Conservation (phyloP, 495 filamentous ascomycete species). For the Penicillium ucsense region DNA sequence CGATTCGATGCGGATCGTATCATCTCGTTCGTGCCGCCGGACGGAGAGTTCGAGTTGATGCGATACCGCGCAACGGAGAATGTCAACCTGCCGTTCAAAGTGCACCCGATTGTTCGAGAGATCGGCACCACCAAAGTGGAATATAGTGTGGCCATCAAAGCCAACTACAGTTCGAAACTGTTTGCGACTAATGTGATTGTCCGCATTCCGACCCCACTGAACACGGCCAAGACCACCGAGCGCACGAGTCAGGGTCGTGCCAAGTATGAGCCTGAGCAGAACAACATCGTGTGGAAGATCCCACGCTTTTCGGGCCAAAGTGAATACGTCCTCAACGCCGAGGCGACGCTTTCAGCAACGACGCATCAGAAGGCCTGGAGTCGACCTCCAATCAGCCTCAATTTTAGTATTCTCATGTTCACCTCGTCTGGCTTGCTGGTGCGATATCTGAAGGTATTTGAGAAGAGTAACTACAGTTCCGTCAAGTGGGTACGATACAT, state of each 20-base stretch:
- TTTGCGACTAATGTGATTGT: conserved; percentile 98
- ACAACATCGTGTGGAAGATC: conserved; percentile 99
- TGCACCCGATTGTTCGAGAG: conserved; percentile 97
- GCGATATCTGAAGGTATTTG: conserved; percentile 96
- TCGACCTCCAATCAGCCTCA: conserved; percentile 82
- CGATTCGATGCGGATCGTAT: conserved; percentile 97
- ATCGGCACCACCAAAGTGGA: conserved; percentile 96
- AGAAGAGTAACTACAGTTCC: conserved; percentile 96
- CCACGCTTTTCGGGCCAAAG: conserved; percentile 89
- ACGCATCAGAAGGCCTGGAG: conserved; percentile 98
- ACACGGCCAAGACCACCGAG: conserved; percentile 92
- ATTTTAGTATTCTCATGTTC: conserved; percentile 94
- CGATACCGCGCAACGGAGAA: conserved; percentile 99
- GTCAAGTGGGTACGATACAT: conserved; percentile 99
- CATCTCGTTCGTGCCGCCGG: conserved; percentile 94
- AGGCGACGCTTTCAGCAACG: conserved; percentile 90
- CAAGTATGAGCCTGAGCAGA: conserved; percentile 96
- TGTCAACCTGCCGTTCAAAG: conserved; percentile 97
- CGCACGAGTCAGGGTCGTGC: conserved; percentile 91
- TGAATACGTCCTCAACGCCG: conserved; percentile 89
- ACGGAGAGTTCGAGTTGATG: conserved; percentile 99
- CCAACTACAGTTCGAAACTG: conserved; percentile 91
- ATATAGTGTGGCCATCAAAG: conserved; percentile 94
- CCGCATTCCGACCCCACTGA: conserved; percentile 89
- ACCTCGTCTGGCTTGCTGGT: conserved; percentile 88